A percentile compares a stretch with the other conserved stretches of the same genome.
These are phyloP conservation scores for Colletotrichum cuscutae DNA, from an alignment of 2,329 filamentous ascomycete genomes.

Conservation along the genomic window DNA sequence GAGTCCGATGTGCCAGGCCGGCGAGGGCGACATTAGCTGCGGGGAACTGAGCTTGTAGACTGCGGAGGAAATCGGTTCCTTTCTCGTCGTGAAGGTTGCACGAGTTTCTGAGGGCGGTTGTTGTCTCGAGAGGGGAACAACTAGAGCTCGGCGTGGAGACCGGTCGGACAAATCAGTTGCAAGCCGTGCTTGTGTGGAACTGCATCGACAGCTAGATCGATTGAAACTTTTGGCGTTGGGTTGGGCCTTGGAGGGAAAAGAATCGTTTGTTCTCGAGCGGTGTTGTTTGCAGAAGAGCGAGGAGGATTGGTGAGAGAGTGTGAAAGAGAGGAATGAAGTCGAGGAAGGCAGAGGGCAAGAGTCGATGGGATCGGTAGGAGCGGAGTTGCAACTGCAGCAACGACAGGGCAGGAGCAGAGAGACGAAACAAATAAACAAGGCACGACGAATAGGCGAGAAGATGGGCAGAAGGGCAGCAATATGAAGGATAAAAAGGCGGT, in stretches of 20 bases:
- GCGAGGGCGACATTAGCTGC: conserved; percentile 31
- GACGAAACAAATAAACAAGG: conserved; percentile 14
- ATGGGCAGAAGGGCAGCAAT: conserved; percentile 17
- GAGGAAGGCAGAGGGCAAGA: too few relatives aligned
- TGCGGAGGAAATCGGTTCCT: background rate
- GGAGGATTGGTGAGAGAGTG: background rate
- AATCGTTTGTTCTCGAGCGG: background rate
- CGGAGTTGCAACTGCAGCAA: background rate
- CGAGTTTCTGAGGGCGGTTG: background rate
- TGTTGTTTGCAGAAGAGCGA: background rate
- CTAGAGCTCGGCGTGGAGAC: background rate
- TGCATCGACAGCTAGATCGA: background rate
- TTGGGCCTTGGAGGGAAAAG: background rate
- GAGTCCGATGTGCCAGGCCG: conserved; percentile 27
- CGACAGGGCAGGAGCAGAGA: background rate
- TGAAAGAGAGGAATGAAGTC: background rate
- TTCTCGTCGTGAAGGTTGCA: background rate
- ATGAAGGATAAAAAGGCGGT: conserved; percentile 9
- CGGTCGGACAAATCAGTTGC: background rate
- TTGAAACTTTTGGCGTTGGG: background rate
- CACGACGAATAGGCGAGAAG: background rate
- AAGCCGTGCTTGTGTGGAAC: background rate
- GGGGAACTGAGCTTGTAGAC: background rate
- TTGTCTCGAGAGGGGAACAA: background rate
- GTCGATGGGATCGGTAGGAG: background rate